Evolutionary conservation across 345 rosid genomes (phyloP).

Genomic region (Hibiscus tridactylites): DNA sequence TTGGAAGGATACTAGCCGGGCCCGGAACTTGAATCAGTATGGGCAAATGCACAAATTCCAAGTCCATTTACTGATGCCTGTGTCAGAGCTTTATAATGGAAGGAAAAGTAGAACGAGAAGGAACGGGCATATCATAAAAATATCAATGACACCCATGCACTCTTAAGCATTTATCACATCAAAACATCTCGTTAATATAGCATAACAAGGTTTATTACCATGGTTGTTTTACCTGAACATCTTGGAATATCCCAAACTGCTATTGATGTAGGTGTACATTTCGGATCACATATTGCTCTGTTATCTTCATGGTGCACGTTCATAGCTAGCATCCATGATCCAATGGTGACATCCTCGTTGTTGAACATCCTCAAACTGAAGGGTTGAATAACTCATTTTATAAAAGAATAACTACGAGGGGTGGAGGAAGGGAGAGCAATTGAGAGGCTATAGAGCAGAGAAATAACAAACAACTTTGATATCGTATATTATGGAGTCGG

Average conservation of each 20-base stretch:
- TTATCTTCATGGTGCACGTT: conserved; percentile 72
- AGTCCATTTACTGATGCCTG: too few relatives aligned
- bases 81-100: neutral
- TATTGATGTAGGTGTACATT: conserved; percentile 61
- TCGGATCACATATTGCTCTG: conserved; percentile 68
- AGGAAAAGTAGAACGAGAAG: neutral
- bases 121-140: neutral
- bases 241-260: conserved; percentile 89
- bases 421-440: too few relatives aligned
- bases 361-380: conserved; percentile 65
- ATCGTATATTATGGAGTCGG: too few relatives aligned
- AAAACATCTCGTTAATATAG: neutral
- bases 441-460: too few relatives aligned
- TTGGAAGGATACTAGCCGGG: too few relatives aligned
- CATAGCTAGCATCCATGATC: conserved; percentile 94
- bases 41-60: too few relatives aligned
- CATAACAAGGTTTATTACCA: neutral
- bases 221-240: conserved; percentile 54
- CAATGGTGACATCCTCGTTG: conserved; percentile 67
- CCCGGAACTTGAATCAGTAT: too few relatives aligned
- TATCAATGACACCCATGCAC: neutral
- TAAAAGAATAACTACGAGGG: neutral
- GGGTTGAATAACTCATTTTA: conserved; percentile 9
- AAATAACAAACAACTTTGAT: neutral
- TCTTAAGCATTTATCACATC: neutral